Evolutionary conservation across 495 filamentous ascomycete species (phyloP).

Genomic region (Xylaria cubensis): DNA sequence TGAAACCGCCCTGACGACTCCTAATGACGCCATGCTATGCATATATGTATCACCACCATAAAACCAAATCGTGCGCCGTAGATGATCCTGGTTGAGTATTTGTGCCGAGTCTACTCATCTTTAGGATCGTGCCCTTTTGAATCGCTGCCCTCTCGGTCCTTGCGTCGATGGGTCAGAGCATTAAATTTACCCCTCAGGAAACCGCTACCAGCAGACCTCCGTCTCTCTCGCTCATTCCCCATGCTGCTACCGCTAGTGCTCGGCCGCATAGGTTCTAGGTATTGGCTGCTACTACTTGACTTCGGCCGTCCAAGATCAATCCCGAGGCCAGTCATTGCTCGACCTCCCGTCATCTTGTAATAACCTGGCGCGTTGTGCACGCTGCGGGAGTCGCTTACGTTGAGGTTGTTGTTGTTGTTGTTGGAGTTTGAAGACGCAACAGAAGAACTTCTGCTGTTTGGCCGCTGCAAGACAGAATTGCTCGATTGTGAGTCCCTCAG

Average conservation of each 20-base stretch:
- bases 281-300: conserved; percentile 34
- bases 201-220: conserved; percentile 35
- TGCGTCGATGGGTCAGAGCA: conserved; percentile 46
- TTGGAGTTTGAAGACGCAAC: conserved; percentile 53
- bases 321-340: conserved; percentile 40
- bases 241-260: conserved; percentile 26
- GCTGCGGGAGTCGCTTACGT: conserved; percentile 27
- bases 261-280: conserved; percentile 33
- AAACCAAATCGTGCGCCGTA: conserved; percentile 6
- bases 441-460: conserved; percentile 54
- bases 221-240: conserved; percentile 33
- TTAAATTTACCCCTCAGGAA: conserved; percentile 50
- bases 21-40: conserved; percentile 22
- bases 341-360: conserved; percentile 46
- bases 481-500: conserved; percentile 49
- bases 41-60: conserved; percentile 4
- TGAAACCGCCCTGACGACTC: neutral
- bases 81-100: neutral
- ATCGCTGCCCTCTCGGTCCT: conserved; percentile 43
- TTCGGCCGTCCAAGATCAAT: conserved; percentile 38
- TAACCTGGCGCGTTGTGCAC: conserved; percentile 43
- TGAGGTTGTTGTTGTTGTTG: conserved; percentile 33
- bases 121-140: conserved; percentile 31
- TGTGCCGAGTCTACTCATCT: conserved; percentile 26
- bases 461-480: conserved; percentile 44